Percentiles rank a stretch among this genome's conserved stretches.
These are phyloP conservation scores for Cochlearia excelsa DNA, from an alignment of 345 rosid genomes.

Conservation along the genomic window DNA sequence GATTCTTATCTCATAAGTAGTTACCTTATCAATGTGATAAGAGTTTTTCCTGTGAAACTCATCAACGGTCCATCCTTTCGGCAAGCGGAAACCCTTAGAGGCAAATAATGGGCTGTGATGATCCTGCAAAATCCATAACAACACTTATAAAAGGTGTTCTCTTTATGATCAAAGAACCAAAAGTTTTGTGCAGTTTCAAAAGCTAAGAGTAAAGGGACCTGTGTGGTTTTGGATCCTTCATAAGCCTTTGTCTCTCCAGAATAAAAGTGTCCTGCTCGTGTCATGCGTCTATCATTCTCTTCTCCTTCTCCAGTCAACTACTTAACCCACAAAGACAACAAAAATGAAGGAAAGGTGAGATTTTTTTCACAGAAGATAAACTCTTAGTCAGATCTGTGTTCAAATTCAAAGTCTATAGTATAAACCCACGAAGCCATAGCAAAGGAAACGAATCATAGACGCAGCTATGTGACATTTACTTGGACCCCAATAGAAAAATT, in stretches of 20 bases:
- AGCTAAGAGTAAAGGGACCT: slow-evolving; percentile 7
- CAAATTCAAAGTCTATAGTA: background rate
- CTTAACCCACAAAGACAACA: slow-evolving; percentile 7
- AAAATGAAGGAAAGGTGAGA: background rate
- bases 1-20: slow-evolving; percentile 9
- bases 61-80: slow-evolving; percentile 48
- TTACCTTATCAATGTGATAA: slow-evolving; percentile 27
- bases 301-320: slow-evolving; percentile 16
- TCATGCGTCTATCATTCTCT: slow-evolving; percentile 16
- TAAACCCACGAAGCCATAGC: background rate
- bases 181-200: slow-evolving; percentile 10
- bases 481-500: background rate
- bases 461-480: background rate
- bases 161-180: slow-evolving; percentile 2
- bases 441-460: slow-evolving; percentile 5
- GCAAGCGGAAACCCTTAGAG: slow-evolving; percentile 40
- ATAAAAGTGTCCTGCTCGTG: slow-evolving; percentile 4
- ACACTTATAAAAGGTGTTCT: background rate
- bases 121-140: slow-evolving; percentile 20
- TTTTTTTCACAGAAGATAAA: background rate
- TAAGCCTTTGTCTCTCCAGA: slow-evolving; percentile 1
- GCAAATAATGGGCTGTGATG: slow-evolving; percentile 10
- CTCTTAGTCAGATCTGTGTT: background rate
- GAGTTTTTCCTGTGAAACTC: slow-evolving; percentile 36
- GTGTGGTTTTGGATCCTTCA: slow-evolving; percentile 21